Base-by-base conservation (phyloP, 371 early-diverging fungal genomes). In the Mucor lusitanicus region DNA sequence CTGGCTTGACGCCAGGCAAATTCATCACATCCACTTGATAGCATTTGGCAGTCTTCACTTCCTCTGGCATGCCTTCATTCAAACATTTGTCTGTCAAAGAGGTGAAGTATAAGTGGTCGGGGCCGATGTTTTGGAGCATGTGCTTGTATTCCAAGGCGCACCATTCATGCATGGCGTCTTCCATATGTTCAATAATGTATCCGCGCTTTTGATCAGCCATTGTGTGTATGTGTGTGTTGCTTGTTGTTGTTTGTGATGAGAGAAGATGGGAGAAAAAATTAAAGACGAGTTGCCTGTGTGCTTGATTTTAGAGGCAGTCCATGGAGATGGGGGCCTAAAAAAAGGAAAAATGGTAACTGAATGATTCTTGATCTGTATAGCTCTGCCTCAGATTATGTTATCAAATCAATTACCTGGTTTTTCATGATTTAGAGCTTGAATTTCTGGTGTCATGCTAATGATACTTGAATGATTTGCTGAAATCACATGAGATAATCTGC, bases 121-220 rank as follows among this genome's bases (percentile, higher is more conserved):
- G 76, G 2, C 88, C 87, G 61, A 88, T 79, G 42, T 79, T 81
- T 40, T 71, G 64, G n/a, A 89, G 72, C 89, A 93, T 91, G 75
- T 93, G 89, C 64, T 85, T 82, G 74, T 93, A 93, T 74, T 93
- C 93, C 42, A 91, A 83, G 60, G 77, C 66, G 76, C 90, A 89
- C 90, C 90, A 90, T 56, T 88, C 90, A 65, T 89, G 87, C 81
- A 91, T 86, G 71, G 84, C 77, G 56, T 88, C 89, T 75, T 93
- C 91, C 87, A 93, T 86, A 72, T 92, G 92, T 73, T 93, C 93
- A 44, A 91, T 84, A 72, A 92, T 89, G 74, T 85, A 92, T 17
- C 70, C 60, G 17, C 71, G 61, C 39, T 69, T 65, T 44, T 21
- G 50, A 50, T 27, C 55, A 32, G 13, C 8, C 32, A 55, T 55